These are phyloP conservation scores for Podospora pseudocomata DNA, from an alignment of 495 filamentous ascomycete species.

Conservation along the genomic window DNA sequence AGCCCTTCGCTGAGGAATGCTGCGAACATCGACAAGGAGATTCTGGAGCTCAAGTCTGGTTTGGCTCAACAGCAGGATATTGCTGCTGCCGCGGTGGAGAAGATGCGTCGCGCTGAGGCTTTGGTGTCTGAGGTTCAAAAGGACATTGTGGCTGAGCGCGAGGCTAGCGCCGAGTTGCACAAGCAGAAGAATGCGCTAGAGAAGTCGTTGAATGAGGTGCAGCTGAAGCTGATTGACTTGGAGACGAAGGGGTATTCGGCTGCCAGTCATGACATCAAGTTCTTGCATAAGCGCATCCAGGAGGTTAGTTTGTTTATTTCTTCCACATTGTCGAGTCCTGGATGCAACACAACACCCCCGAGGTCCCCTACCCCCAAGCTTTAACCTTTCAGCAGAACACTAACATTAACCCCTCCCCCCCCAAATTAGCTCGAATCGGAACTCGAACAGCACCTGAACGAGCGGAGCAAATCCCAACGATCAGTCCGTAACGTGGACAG, in stretches of 20 bases:
- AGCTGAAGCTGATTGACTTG: constrained; percentile 83
- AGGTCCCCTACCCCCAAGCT: constrained; percentile 8
- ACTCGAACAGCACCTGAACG: constrained; percentile 77
- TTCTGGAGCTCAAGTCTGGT: constrained; percentile 83
- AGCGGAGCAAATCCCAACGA: constrained; percentile 73
- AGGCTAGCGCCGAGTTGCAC: constrained; percentile 75
- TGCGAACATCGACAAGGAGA: constrained; percentile 80
- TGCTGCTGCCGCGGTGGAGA: constrained; percentile 85
- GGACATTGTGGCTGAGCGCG: constrained; percentile 87
- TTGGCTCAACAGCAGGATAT: constrained; percentile 94
- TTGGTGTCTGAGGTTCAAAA: constrained; percentile 86
- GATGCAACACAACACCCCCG: constrained; percentile 2
- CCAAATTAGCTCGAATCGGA: constrained; percentile 74
- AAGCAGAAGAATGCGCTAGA: constrained; percentile 90
- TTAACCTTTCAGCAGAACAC: constrained; percentile 17
- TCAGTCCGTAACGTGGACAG: constrained; percentile 91
- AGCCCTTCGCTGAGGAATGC: constrained; percentile 90
- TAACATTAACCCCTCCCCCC: background rate
- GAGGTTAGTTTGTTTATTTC: constrained; percentile 60
- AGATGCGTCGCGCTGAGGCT: constrained; percentile 96
- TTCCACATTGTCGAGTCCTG: background rate
- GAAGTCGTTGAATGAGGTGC: constrained; percentile 86
- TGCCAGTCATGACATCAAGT: constrained; percentile 90
- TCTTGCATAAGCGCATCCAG: constrained; percentile 90
- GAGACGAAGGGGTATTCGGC: constrained; percentile 96